Evolutionary conservation across 345 rosid genomes (phyloP), one percentile per base, ranked within the genome.

Genomic region (Kandelia obovata): DNA sequence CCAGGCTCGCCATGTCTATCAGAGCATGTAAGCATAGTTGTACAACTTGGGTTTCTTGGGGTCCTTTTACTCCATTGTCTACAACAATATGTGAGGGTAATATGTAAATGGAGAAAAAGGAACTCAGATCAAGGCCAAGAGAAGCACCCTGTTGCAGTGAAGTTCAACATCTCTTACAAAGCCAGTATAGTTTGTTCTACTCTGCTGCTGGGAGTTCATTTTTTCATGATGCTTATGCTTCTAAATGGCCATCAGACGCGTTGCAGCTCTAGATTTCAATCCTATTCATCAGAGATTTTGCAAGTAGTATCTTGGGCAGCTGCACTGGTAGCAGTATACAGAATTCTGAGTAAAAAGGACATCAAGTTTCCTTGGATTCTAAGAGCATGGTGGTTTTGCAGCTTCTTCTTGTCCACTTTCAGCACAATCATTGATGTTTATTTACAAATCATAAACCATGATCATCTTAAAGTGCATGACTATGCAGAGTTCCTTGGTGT

Each of bases 381-480:
- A 65, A 84, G 98, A 73, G 73, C 80, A 58, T 93, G 96, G 98
- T 93, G 98, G 97, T 61, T 85, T 69, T 90, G 84, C 82, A 82
- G 82, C 82, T 93, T 89, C 90, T 58, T 82, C 26, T 58, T 87
- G 53, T 84, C 81, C 55, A 46, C 65, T 55, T 34, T 64, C 55
- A 58, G 81, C 74, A 73, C 75, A 0, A 77, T 79, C 68, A 68
- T 86, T 37, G 67, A 80, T 23, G 71, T 70, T 62, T 74, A 62
- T 65, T 73, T 59, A 68, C 75, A 76, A 57, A 74, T 72, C 62
- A 47, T 59, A 53, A 73, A 68, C 63, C 79, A 76, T 2, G 68
- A 62, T 52, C 80, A 65, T 46, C 73, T 86, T 31, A 30, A 59
- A 57, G 32, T 78, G 11, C 76, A 64, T 28, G 96, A 80, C 63